Evolutionary conservation across 163 green algal genomes (phyloP).

Genomic region (Chlorella variabilis): DNA sequence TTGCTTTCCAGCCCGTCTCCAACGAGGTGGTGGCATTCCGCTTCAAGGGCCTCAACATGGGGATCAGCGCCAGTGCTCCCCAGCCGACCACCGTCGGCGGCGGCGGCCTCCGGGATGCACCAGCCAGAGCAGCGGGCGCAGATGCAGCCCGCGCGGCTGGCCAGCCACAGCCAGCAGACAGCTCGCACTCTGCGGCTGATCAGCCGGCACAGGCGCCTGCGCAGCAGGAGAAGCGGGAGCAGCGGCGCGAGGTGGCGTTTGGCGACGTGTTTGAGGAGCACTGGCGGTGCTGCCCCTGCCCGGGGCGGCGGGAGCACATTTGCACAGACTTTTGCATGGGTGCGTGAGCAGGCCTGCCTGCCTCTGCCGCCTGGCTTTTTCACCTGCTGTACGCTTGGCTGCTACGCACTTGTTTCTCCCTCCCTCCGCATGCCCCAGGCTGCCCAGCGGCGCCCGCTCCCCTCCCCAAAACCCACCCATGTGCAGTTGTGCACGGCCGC

Average conservation of each 20-base stretch:
- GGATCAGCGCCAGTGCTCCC: background rate
- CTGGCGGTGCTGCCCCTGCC: slow-evolving; percentile 17
- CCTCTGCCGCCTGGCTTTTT: too few species aligned
- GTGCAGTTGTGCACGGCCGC: slow-evolving; percentile 20
- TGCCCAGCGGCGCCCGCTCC: background rate
- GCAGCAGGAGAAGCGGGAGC: background rate
- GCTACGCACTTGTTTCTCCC: too few species aligned
- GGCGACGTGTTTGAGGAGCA: slow-evolving; percentile 30
- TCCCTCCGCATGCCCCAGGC: too few species aligned
- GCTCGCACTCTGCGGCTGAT: background rate
- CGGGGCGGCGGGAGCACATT: slow-evolving; percentile 25
- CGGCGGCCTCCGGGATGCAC: too few species aligned
- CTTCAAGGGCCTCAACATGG: slow-evolving; percentile 19
- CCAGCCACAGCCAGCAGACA: background rate
- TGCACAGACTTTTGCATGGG: slow-evolving; percentile 21
- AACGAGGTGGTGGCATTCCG: slow-evolving; percentile 24
- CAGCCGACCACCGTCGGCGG: background rate
- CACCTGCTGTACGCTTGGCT: too few species aligned
- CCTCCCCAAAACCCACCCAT: background rate
- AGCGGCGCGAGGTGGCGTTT: slow-evolving; percentile 8
- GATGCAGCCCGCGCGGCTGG: too few species aligned
- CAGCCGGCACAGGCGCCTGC: background rate
- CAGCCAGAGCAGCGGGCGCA: background rate
- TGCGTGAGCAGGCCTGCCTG: background rate
- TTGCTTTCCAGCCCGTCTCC: slow-evolving; percentile 18